Evolutionary conservation across 1,284 basidiomycete species (phyloP).

Genomic region (Inonotus hispidus): DNA sequence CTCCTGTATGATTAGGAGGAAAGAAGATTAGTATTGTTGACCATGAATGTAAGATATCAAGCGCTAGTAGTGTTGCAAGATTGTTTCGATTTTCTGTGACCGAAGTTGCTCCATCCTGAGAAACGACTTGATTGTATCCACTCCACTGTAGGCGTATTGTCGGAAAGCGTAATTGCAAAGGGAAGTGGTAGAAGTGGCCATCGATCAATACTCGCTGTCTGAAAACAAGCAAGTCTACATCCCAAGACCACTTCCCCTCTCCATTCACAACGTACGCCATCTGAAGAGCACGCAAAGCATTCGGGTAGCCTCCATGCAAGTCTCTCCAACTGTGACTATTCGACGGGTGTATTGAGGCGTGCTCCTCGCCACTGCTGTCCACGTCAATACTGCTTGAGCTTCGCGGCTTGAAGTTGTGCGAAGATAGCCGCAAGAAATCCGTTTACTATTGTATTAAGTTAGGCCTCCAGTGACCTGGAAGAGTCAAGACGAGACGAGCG

Average conservation of each 20-base stretch:
- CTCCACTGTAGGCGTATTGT: constrained; percentile 49
- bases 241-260: constrained; percentile 70
- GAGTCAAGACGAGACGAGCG: too few relatives aligned
- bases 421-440: constrained; percentile 1
- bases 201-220: constrained; percentile 92
- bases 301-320: constrained; percentile 71
- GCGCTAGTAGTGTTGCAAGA: too few relatives aligned
- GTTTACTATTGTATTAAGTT: background rate
- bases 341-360: constrained; percentile 29
- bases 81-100: too few relatives aligned
- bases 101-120: constrained; percentile 77
- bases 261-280: constrained; percentile 72
- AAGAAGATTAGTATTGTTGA: too few relatives aligned
- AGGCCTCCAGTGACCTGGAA: constrained; percentile 2
- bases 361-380: background rate
- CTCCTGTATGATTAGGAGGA: too few relatives aligned
- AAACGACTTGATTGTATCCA: constrained; percentile 82
- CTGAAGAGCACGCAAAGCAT: constrained; percentile 68
- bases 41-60: too few relatives aligned
- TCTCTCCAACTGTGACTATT: constrained; percentile 80
- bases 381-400: background rate
- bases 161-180: constrained; percentile 2
- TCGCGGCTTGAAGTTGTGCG: background rate
- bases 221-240: constrained; percentile 80
- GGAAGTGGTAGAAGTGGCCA: constrained; percentile 27